Evolutionary conservation across 2,329 filamentous ascomycete species (phyloP).

Genomic region (Xylariaceae sp.): DNA sequence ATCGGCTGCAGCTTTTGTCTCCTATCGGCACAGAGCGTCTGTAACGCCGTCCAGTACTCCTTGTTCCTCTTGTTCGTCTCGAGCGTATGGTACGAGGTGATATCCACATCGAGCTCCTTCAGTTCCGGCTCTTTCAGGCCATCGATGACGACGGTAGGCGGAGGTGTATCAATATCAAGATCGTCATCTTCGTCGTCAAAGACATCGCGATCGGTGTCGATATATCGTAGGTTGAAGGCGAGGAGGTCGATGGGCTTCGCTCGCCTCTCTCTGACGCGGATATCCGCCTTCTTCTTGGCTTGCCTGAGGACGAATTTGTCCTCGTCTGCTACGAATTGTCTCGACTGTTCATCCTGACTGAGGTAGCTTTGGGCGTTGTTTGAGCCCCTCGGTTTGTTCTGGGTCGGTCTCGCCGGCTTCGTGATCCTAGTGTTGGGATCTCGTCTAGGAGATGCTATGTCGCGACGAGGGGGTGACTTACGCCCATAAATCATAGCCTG

Average conservation of each 20-base stretch:
- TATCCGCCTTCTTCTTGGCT: constrained; percentile 96
- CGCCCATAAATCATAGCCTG: constrained; percentile 56
- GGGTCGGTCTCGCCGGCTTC: constrained; percentile 48
- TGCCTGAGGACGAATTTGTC: constrained; percentile 96
- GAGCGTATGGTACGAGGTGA: constrained; percentile 75
- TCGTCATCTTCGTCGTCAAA: constrained; percentile 85
- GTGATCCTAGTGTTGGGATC: constrained; percentile 60
- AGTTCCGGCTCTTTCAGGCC: constrained; percentile 69
- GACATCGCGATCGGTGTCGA: constrained; percentile 81
- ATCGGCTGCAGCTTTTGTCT: constrained; percentile 65
- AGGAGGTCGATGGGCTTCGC: constrained; percentile 94
- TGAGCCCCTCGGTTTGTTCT: constrained; percentile 35
- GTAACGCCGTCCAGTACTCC: constrained; percentile 92
- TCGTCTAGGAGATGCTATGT: constrained; percentile 58
- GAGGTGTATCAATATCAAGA: constrained; percentile 71
- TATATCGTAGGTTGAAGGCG: constrained; percentile 84
- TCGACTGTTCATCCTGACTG: constrained; percentile 76
- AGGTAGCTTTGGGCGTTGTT: constrained; percentile 50
- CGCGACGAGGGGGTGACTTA: constrained; percentile 48
- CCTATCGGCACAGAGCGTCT: constrained; percentile 78
- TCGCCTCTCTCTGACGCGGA: constrained; percentile 87
- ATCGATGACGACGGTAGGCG: constrained; percentile 81
- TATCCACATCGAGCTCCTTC: constrained; percentile 77
- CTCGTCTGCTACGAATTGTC: constrained; percentile 88
- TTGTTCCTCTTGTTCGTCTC: constrained; percentile 77